phyloP scores from a whole-genome alignment of 805 yeast genomes.

The Debaryomyces maramus region DNA sequence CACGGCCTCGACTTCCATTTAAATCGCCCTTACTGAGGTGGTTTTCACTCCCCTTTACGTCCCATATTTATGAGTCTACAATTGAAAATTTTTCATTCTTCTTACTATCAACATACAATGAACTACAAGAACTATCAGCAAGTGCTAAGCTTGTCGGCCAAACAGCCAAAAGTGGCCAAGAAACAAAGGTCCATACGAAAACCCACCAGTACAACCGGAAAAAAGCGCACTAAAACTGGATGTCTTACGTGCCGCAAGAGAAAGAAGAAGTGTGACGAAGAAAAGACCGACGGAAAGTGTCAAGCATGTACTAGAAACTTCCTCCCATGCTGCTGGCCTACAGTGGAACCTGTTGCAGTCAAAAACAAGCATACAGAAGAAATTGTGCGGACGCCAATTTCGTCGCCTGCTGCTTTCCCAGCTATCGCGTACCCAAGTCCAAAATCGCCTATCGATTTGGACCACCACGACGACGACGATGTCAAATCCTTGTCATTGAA shows the following conservation, averaged over 20 bases:
- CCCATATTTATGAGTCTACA: too few species aligned
- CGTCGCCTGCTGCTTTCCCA: conserved; percentile 3
- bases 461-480: neutral
- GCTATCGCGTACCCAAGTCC: neutral
- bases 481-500: neutral
- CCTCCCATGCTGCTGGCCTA: conserved; percentile 45
- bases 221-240: conserved; percentile 47
- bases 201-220: conserved; percentile 19
- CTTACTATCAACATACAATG: conserved; percentile 13
- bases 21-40: neutral
- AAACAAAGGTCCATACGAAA: conserved; percentile 18
- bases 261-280: conserved; percentile 64
- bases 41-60: too few species aligned
- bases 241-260: conserved; percentile 64
- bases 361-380: neutral
- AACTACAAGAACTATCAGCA: conserved; percentile 39
- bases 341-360: neutral
- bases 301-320: conserved; percentile 47
- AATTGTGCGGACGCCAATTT: conserved; percentile 1
- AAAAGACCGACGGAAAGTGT: conserved; percentile 42
- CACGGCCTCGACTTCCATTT: neutral
- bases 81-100: neutral
- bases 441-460: neutral
- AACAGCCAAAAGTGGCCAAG: conserved; percentile 14
- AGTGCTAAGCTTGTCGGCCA: conserved; percentile 30